These are phyloP conservation scores for Pleurotus eryngii DNA, from an alignment of 768 basidiomycete genomes.

Conservation along the genomic window DNA sequence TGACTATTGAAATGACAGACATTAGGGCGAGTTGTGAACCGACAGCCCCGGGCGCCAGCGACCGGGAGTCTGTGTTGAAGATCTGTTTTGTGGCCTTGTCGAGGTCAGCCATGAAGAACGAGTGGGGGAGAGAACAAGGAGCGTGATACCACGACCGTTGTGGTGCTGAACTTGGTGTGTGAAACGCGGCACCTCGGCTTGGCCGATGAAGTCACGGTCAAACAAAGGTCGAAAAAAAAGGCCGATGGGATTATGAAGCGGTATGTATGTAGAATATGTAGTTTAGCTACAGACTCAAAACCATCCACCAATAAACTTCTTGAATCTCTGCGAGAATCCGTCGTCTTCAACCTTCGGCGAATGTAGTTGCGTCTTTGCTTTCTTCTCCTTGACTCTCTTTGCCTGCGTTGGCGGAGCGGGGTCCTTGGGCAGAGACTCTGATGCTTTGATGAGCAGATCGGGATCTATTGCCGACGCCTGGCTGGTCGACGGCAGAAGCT, in stretches of 20 bases:
- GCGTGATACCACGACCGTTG: neutral
- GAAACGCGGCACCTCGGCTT: neutral
- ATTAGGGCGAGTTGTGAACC: conserved; percentile 76
- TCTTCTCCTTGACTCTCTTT: neutral
- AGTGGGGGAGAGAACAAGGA: conserved; percentile 1
- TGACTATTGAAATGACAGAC: conserved; percentile 62
- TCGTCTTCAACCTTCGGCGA: neutral
- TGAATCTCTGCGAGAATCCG: neutral
- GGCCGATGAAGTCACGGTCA: too few species aligned
- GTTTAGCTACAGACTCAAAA: neutral
- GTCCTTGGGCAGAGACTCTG: neutral
- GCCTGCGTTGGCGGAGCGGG: neutral
- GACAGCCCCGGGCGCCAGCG: conserved; percentile 79
- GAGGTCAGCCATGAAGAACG: conserved; percentile 29
- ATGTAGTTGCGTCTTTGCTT: neutral
- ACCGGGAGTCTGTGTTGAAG: conserved; percentile 40
- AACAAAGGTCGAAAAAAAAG: too few species aligned
- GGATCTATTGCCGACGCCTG: neutral
- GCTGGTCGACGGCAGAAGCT: neutral
- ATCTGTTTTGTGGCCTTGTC: conserved; percentile 38
- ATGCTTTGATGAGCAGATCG: conserved; percentile 1
- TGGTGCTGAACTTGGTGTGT: neutral
- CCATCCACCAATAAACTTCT: conserved; percentile 2
- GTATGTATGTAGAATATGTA: neutral
- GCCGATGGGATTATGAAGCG: neutral